phyloP scores from a whole-genome alignment of 768 basidiomycete species.

The Agaricus bisporus region DNA sequence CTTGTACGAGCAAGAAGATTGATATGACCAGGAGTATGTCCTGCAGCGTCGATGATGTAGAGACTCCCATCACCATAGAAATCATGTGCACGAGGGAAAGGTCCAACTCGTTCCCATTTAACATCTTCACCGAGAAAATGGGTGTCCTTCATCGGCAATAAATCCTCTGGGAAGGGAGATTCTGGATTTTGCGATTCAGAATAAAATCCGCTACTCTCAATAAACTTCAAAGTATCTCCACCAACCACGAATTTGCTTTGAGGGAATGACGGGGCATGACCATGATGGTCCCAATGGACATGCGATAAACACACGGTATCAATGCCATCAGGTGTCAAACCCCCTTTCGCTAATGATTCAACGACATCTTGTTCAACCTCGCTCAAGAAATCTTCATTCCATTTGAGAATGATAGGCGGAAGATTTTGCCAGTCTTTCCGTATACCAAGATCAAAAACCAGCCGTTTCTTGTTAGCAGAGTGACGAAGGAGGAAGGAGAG shows the following conservation, averaged over 20 bases:
- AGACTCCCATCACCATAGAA: constrained; percentile 53
- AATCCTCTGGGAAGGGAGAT: constrained; percentile 21
- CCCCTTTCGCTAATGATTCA: constrained; percentile 45
- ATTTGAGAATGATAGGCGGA: constrained; percentile 26
- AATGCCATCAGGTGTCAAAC: constrained; percentile 35
- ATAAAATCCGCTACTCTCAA: constrained; percentile 29
- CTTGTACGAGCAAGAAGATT: constrained; percentile 51
- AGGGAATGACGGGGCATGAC: constrained; percentile 39
- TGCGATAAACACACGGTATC: constrained; percentile 44
- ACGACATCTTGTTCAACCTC: constrained; percentile 32
- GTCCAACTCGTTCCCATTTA: constrained; percentile 36
- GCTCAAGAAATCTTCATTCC: constrained; percentile 19
- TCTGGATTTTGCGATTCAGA: constrained; percentile 29
- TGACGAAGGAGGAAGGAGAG: constrained; percentile 50
- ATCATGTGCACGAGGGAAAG: constrained; percentile 46
- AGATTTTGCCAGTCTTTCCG: constrained; percentile 39
- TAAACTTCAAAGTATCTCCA: constrained; percentile 25
- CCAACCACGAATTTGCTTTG: constrained; percentile 44
- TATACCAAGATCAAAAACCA: constrained; percentile 56
- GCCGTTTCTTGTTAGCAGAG: constrained; percentile 28
- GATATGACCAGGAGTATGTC: constrained; percentile 51
- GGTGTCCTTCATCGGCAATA: constrained; percentile 33
- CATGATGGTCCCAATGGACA: constrained; percentile 49
- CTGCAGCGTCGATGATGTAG: constrained; percentile 52
- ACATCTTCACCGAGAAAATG: constrained; percentile 22